Evolutionary conservation across 805 yeast species (phyloP), one percentile per base, ranked within the genome.

Genomic region (Wickerhamomyces alni): DNA sequence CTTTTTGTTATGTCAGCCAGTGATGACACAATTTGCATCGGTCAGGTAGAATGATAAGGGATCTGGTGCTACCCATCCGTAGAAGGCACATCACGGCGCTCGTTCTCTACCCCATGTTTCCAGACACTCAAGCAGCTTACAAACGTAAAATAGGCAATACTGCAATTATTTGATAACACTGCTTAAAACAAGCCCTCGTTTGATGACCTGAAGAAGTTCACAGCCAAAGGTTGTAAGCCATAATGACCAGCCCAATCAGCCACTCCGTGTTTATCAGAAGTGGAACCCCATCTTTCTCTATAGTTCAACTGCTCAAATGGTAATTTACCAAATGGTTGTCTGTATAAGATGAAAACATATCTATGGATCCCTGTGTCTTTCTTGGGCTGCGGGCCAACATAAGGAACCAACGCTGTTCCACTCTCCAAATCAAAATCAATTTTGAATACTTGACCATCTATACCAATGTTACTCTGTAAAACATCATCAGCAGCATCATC

Each of bases 251-350:
- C 52, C 56, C 55, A 53, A 25, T 44, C 46, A 15, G 44, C 37
- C n/a, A 48, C 36, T 2, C 54, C 52, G 35, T 51, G 45, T 1
- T 41, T 43, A n/a, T 43, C 25, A 19, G 41, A 42, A 13, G 41
- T 35, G 1, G 54, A 47, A 3, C 58, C 56, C 55, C 55, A 52
- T 39, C 46, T 47, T 21, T 48, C 49, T 31, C 54, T 45, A 21
- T 30, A 45, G 27, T 35, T 48, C 35, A 51, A 44, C 5, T 26
- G 24, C 28, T 48, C 43, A 16, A 37, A 39, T 8, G 48, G 50
- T n/a, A 46, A 12, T 17, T 22, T 36, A 1, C 53, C 54, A 32
- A 29, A 37, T 2, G 48, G 36, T 26, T 53, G 55, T 39, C 50
- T 45, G 30, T 46, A 47, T 27, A 50, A 35, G 19, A 52, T 31